phyloP scores from a whole-genome alignment of 2,329 filamentous ascomycete species.

The Colletotrichum sp. region DNA sequence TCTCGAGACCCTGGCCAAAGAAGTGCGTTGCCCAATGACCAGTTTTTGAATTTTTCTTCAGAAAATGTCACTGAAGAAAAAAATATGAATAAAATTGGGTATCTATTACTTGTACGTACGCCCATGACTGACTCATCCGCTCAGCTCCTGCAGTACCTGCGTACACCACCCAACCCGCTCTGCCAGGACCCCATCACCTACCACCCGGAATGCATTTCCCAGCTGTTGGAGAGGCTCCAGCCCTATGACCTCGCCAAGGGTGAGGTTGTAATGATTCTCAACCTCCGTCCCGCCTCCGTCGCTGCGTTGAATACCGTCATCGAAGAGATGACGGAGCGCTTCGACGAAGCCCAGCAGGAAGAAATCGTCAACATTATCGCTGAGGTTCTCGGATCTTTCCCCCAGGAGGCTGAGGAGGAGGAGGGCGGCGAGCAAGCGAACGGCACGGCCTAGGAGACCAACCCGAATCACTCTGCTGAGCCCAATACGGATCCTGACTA shows the following conservation, averaged over 20 bases:
- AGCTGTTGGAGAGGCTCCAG: conserved; percentile 60
- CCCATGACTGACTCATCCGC: conserved; percentile 19
- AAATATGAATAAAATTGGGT: conserved; percentile 2
- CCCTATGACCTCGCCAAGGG: conserved; percentile 69
- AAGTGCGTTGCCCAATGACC: conserved; percentile 51
- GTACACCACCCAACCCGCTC: conserved; percentile 59
- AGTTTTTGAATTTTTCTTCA: neutral
- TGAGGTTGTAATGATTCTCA: conserved; percentile 72
- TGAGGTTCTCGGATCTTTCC: conserved; percentile 62
- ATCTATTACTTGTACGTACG: conserved; percentile 5
- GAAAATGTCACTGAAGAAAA: neutral
- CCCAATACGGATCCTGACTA: neutral
- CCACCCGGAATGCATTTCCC: conserved; percentile 53
- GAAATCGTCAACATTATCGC: conserved; percentile 62
- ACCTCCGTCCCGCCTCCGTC: conserved; percentile 63
- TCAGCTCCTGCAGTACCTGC: conserved; percentile 67
- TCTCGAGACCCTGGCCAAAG: conserved; percentile 65
- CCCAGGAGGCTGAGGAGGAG: conserved; percentile 30
- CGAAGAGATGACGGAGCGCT: conserved; percentile 68
- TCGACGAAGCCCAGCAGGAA: conserved; percentile 62
- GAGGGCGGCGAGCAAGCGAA: conserved; percentile 40
- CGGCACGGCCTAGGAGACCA: conserved; percentile 33
- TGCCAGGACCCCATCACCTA: conserved; percentile 61
- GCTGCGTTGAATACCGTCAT: conserved; percentile 67
- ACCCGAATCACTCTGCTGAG: neutral